These are phyloP conservation scores for Nitzschia palea DNA, from an alignment of 108 stramenopile species.

Conservation along the genomic window DNA sequence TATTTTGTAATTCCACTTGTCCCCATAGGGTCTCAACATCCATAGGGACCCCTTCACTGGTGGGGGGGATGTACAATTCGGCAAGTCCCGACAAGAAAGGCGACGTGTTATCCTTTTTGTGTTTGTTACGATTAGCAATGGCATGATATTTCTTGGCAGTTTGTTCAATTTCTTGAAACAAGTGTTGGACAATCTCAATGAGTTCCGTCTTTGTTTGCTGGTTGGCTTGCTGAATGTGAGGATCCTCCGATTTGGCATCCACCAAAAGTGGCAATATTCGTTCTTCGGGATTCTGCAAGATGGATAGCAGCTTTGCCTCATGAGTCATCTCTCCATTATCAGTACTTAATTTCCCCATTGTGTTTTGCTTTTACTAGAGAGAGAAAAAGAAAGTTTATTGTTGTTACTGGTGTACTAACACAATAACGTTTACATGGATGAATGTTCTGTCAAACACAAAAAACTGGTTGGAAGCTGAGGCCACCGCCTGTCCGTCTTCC, in stretches of 20 bases:
- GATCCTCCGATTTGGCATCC: neutral
- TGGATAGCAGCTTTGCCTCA: conserved; percentile 10
- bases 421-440: too few relatives aligned
- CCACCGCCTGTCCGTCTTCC: too few relatives aligned
- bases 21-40: conserved; percentile 92
- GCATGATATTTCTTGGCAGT: conserved; percentile 18
- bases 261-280: conserved; percentile 25
- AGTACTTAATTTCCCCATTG: too few relatives aligned
- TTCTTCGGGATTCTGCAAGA: conserved; percentile 27
- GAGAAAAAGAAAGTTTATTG: too few relatives aligned
- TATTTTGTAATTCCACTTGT: conserved; percentile 89
- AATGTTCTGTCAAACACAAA: too few relatives aligned
- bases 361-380: too few relatives aligned
- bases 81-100: conserved; percentile 23
- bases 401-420: too few relatives aligned
- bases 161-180: conserved; percentile 31
- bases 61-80: conserved; percentile 8
- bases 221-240: neutral
- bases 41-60: neutral
- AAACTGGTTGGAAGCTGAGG: too few relatives aligned
- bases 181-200: conserved; percentile 12
- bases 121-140: conserved; percentile 7
- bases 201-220: conserved; percentile 18
- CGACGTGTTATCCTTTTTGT: neutral
- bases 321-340: too few relatives aligned